Base-by-base conservation (phyloP, 768 basidiomycete species). In the Kwoniella shandongensis region DNA sequence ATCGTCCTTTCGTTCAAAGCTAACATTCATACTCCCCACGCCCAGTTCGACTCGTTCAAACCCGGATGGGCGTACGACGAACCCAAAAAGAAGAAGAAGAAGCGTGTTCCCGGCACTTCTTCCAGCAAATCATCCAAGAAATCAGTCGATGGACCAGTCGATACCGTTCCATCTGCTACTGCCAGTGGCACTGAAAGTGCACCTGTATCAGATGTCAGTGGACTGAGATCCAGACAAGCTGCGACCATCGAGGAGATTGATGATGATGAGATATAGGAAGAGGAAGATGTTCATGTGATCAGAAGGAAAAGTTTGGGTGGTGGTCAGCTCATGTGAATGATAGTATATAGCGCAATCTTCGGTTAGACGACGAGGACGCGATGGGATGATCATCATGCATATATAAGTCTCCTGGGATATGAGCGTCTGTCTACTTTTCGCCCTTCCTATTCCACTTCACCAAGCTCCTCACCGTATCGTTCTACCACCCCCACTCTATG, bases 11-110 rank as follows among this genome's bases (percentile, higher is more conserved):
- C n/a, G n/a, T n/a, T n/a, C n/a, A n/a, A n/a, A 10, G 41, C 41
- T 25, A 20, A 47, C 23, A 20, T 39, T 27, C 46, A 22, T 36
- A 18, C 32, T 23, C 27, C 35, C 32, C 41, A 44, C 22, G 41
- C 15, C 11, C 13, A 98, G 94, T 84, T 99, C 55, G 96, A 97
- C 44, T 96, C 92, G 1, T 99, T 98, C 78, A 88, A 94, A 66
- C 96, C 96, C 18, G 76, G 89, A 18, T 99, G 91, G 89, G 94
- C 91, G 67, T 99, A 93, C 91, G 93, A 98, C 72, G 61, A 90
- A 25, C 85, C 84, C 1, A 86, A 86, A 56, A 84, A 85, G 72
- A 87, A 86, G 79, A 81, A 79, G 51, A 87, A 85, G 79, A 77
- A 75, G 46, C 39, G 40, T 15, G 44, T 44, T 44, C 36, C 38